Conservation (phyloP, 179 eudicot species). For the Patellifolia procumbens region DNA sequence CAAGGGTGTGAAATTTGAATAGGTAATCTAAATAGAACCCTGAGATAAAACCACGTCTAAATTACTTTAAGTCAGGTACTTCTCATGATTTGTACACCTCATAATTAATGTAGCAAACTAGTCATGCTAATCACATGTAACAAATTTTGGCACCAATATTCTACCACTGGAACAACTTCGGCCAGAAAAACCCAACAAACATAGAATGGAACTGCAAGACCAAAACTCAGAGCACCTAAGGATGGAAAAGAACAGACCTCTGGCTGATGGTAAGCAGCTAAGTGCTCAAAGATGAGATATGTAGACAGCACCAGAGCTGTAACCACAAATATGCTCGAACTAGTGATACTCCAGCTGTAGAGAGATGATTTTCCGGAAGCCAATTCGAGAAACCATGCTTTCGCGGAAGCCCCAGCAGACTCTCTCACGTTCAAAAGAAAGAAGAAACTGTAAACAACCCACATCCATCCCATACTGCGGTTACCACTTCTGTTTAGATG, state of each 20-base stretch:
- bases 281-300: slow-evolving; percentile 83
- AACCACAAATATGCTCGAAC: slow-evolving; percentile 71
- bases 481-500: slow-evolving; percentile 7
- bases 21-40: neutral
- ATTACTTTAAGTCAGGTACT: neutral
- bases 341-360: slow-evolving; percentile 69
- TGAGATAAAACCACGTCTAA: neutral
- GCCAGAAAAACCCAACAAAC: neutral
- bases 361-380: slow-evolving; percentile 46
- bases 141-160: neutral
- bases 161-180: neutral
- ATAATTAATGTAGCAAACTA: neutral
- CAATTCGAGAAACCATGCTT: slow-evolving; percentile 46
- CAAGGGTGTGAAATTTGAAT: no score
- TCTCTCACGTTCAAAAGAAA: slow-evolving; percentile 46
- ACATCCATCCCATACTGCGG: slow-evolving; percentile 57
- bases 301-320: slow-evolving; percentile 77
- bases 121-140: neutral
- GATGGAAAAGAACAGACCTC: slow-evolving; percentile 50
- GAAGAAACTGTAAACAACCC: slow-evolving; percentile 42
- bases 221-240: neutral
- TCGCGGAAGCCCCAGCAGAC: slow-evolving; percentile 48
- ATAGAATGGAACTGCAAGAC: neutral
- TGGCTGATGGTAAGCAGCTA: slow-evolving; percentile 88
- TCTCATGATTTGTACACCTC: neutral